phyloP scores from a whole-genome alignment of 2,329 filamentous ascomycete genomes.

The Cladophialophora carrionii region DNA sequence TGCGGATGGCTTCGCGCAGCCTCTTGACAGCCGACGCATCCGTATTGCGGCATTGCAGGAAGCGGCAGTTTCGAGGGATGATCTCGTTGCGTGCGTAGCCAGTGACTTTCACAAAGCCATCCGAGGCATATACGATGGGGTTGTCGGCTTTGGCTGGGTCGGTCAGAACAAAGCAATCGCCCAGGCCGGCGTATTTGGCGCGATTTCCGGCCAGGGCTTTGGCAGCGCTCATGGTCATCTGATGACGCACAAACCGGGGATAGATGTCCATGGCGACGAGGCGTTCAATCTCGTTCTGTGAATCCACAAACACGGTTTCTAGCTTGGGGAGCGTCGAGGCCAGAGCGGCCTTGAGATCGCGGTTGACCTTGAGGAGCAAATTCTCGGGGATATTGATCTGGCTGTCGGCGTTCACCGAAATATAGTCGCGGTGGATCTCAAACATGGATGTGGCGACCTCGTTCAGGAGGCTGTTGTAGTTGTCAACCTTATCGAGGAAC shows the following conservation, averaged over 20 bases:
- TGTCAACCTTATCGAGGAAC: constrained; percentile 57
- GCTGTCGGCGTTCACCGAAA: constrained; percentile 43
- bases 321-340: constrained; percentile 53
- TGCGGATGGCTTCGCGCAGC: constrained; percentile 49
- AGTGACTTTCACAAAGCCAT: constrained; percentile 58
- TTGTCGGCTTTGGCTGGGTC: constrained; percentile 57
- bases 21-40: constrained; percentile 50
- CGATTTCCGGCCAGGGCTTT: constrained; percentile 48
- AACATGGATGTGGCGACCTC: constrained; percentile 53
- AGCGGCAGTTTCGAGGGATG: constrained; percentile 55
- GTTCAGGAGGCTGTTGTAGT: constrained; percentile 52
- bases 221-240: constrained; percentile 54
- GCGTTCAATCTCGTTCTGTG: constrained; percentile 52
- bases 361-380: constrained; percentile 50
- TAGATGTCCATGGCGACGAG: constrained; percentile 54
- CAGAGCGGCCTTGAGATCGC: constrained; percentile 54
- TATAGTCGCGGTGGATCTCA: constrained; percentile 52
- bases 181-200: constrained; percentile 57
- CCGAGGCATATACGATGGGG: constrained; percentile 55
- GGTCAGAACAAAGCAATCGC: constrained; percentile 62
- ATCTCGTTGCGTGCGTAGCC: constrained; percentile 55
- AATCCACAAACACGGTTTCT: constrained; percentile 51
- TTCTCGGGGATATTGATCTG: constrained; percentile 51
- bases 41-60: constrained; percentile 56
- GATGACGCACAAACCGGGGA: constrained; percentile 58